phyloP scores from a whole-genome alignment of 2,329 filamentous ascomycete genomes.

The Rhynchosporium agropyri region DNA sequence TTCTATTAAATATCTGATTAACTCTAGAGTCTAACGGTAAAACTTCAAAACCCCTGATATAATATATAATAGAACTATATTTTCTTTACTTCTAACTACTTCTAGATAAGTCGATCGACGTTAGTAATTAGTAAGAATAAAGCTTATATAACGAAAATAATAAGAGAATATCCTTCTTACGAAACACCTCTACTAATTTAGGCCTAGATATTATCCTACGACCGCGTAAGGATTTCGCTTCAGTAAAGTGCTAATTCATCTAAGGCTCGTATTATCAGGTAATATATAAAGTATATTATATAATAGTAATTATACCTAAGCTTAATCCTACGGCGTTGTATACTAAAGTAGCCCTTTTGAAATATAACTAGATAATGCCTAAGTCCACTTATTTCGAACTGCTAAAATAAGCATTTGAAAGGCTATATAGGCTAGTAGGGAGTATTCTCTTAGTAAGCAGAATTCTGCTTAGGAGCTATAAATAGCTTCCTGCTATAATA shows the following conservation, averaged over 20 bases:
- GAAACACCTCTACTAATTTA: background rate
- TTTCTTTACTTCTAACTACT: too few relatives aligned
- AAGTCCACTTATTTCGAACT: background rate
- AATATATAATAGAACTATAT: too few relatives aligned
- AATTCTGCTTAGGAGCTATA: background rate
- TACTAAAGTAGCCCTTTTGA: background rate
- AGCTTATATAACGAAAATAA: too few relatives aligned
- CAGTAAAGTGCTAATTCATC: background rate
- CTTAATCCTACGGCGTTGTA: background rate
- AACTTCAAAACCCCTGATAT: too few relatives aligned
- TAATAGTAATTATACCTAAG: background rate
- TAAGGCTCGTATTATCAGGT: background rate
- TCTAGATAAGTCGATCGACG: too few relatives aligned
- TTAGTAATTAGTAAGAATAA: too few relatives aligned
- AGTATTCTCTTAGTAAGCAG: background rate
- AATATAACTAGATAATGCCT: background rate
- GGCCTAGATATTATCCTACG: background rate
- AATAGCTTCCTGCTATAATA: background rate
- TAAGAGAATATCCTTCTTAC: too few relatives aligned
- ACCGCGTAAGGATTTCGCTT: background rate
- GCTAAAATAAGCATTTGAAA: conserved; percentile 4
- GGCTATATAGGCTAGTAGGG: background rate
- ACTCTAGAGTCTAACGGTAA: too few relatives aligned
- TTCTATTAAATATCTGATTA: too few relatives aligned
- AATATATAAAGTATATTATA: background rate